Evolutionary conservation across 352 stramenopile genomes (phyloP), one percentile per base, ranked within the genome.

Genomic region (Thalassiosira mediterranea): DNA sequence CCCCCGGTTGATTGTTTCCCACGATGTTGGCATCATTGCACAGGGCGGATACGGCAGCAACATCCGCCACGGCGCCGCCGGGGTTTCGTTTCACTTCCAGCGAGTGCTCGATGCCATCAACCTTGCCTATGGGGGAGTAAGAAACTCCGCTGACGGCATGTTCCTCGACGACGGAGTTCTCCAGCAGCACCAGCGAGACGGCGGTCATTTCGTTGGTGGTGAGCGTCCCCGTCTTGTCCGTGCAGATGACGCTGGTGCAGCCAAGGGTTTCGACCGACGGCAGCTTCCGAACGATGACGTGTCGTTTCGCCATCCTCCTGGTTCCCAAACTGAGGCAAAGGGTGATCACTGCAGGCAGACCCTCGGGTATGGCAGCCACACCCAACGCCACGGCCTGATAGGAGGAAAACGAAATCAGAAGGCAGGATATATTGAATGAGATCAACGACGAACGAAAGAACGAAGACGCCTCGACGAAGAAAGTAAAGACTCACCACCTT

Each of bases 371-470:
- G 2, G 97, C 97, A 0, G 97, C 97, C 0, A 99, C 97, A 19
- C 96, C 97, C 23, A 99, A 89, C 0, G 96, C 97, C 10, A 99
- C 96, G 0, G 97, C 97, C 91, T 99, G 99, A 89, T 99, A 98
- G 59, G 99, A 95, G 66, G 95, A 97, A n/a, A n/a, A n/a, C n/a
- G n/a, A n/a, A n/a, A n/a, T n/a, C n/a, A n/a, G n/a, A n/a, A n/a
- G n/a, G n/a, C n/a, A n/a, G n/a, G n/a, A n/a, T n/a, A n/a, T n/a
- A n/a, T n/a, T n/a, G n/a, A n/a, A n/a, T n/a, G n/a, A n/a, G n/a
- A n/a, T n/a, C n/a, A n/a, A n/a, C n/a, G 74, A 98, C n/a, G 67
- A 76, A 17, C 71, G 72, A 21, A 87, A 82, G 52, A 77, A 88
- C 8, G 83, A n/a, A n/a, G n/a, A n/a, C n/a, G n/a, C n/a, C n/a